Conservation (phyloP, 2,329 filamentous ascomycete species). For the Ascochyta pisi region DNA sequence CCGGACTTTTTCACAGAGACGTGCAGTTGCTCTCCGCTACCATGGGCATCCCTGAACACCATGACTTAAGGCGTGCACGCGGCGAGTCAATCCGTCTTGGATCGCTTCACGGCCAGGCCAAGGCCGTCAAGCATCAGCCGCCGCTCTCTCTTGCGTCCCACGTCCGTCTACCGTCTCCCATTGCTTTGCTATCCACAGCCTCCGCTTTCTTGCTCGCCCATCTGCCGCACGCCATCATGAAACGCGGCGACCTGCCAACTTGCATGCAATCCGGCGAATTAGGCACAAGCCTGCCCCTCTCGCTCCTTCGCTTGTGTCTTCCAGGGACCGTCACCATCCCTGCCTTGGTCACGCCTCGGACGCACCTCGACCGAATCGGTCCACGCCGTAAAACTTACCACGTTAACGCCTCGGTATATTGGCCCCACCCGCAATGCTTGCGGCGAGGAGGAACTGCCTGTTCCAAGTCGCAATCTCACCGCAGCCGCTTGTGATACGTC, state of each 20-base stretch:
- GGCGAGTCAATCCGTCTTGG: constrained; percentile 3
- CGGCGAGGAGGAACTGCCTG: constrained; percentile 8
- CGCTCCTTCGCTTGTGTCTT: constrained; percentile 4
- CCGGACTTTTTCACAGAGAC: constrained; percentile 8
- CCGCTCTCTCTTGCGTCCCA: background rate
- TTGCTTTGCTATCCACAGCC: background rate
- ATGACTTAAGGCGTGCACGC: background rate
- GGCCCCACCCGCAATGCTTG: constrained; percentile 13
- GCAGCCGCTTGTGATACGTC: constrained; percentile 9
- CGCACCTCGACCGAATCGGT: constrained; percentile 8
- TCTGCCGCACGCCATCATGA: constrained; percentile 16
- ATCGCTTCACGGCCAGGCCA: constrained; percentile 7
- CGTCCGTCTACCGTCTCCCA: too few relatives aligned
- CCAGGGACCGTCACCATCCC: constrained; percentile 9
- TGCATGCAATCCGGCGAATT: constrained; percentile 1
- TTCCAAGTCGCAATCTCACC: constrained; percentile 3
- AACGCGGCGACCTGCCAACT: constrained; percentile 1
- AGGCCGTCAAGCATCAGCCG: background rate
- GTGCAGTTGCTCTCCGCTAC: constrained; percentile 10
- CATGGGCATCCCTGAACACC: background rate
- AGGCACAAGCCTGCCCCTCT: constrained; percentile 4
- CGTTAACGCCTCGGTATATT: constrained; percentile 5
- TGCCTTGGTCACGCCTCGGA: constrained; percentile 1
- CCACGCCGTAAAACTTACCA: background rate
- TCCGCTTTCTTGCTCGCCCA: constrained; percentile 10